phyloP scores from a whole-genome alignment of 2,329 filamentous ascomycete species.

The Mycosphaerella arachidis region DNA sequence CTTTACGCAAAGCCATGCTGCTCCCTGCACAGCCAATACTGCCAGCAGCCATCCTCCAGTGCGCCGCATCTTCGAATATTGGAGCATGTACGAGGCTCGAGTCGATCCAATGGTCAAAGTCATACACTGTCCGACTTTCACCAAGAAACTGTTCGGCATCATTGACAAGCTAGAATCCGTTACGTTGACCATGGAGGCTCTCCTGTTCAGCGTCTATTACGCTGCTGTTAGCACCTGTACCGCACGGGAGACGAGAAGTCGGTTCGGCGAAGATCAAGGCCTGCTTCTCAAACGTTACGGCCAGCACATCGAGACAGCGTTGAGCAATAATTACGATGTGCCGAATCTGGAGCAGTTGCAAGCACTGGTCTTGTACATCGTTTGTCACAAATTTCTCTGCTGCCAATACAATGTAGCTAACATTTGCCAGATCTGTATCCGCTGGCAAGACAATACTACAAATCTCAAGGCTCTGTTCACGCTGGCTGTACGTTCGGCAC shows the following conservation, averaged over 20 bases:
- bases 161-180: conserved; percentile 16
- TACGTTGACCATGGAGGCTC: conserved; percentile 13
- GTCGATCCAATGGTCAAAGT: conserved; percentile 29
- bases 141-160: conserved; percentile 15
- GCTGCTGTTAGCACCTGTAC: conserved; percentile 25
- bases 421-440: conserved; percentile 15
- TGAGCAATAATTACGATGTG: conserved; percentile 16
- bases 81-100: conserved; percentile 24
- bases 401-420: not conserved
- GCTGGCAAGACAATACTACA: conserved; percentile 12
- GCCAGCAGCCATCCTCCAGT: conserved; percentile 15
- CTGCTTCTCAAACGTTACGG: conserved; percentile 18
- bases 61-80: conserved; percentile 24
- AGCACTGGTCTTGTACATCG: conserved; percentile 22
- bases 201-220: conserved; percentile 27
- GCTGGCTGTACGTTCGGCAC: conserved; percentile 19
- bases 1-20: conserved; percentile 3
- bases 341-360: conserved; percentile 21
- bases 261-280: conserved; percentile 23
- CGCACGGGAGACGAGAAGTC: conserved; percentile 18
- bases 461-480: conserved; percentile 18
- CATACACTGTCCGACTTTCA: conserved; percentile 26
- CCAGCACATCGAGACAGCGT: conserved; percentile 12
- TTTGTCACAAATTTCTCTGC: not conserved
- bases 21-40: not conserved